Percentiles rank a stretch among this genome's conserved stretches.
These are phyloP conservation scores for Populus pruinosa DNA, from an alignment of 345 rosid genomes.

Conservation along the genomic window DNA sequence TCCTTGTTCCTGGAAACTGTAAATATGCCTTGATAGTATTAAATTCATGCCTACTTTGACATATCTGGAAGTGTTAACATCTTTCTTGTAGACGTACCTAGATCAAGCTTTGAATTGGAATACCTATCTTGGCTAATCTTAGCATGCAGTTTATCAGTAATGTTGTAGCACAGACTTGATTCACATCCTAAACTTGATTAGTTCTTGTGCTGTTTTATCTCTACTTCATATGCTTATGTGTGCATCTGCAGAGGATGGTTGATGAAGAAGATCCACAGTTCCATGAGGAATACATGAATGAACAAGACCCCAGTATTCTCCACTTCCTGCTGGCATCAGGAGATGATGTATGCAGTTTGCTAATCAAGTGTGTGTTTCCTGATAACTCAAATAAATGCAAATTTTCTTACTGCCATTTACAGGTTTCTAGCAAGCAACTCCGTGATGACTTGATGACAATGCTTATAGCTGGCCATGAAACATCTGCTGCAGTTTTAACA, in stretches of 20 bases:
- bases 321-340: slow-evolving; percentile 91
- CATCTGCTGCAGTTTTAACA: slow-evolving; percentile 91
- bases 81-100: background rate
- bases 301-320: slow-evolving; percentile 95
- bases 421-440: slow-evolving; percentile 96
- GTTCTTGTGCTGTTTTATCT: background rate
- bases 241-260: slow-evolving; percentile 66
- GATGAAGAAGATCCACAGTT: slow-evolving; percentile 92
- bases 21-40: too few relatives aligned
- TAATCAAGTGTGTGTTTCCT: slow-evolving; percentile 8
- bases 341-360: slow-evolving; percentile 64
- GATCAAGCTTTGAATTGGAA: background rate
- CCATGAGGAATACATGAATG: slow-evolving; percentile 87
- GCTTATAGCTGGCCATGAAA: slow-evolving; percentile 99
- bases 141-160: too few relatives aligned
- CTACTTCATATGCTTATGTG: slow-evolving; percentile 1
- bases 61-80: background rate
- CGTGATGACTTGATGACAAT: slow-evolving; percentile 97
- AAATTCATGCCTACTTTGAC: background rate
- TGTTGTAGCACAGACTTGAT: background rate
- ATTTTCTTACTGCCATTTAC: slow-evolving; percentile 22
- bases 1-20: too few relatives aligned
- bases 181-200: background rate
- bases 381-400: slow-evolving; percentile 3
- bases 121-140: too few relatives aligned